These are phyloP conservation scores for Dipodascopsis uninucleata DNA, from an alignment of 805 yeast species.

Conservation along the genomic window DNA sequence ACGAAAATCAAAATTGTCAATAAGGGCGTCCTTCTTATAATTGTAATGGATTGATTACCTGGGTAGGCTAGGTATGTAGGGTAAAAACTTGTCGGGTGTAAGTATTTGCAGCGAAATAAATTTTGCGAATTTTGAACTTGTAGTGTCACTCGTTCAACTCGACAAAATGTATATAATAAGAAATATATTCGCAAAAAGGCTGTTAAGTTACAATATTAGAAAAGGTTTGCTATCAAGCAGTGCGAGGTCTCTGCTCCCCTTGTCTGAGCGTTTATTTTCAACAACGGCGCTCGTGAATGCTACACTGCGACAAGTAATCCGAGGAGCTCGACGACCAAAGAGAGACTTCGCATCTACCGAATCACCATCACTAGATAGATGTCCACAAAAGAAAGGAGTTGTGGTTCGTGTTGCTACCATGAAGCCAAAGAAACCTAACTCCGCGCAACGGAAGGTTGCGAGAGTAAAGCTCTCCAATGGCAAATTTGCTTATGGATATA, in stretches of 20 bases:
- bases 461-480: constrained; percentile 93
- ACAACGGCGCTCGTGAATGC: constrained; percentile 39
- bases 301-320: constrained; percentile 71
- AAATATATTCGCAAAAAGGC: no score
- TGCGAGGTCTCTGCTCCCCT: not conserved
- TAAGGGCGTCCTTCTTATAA: no score
- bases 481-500: constrained; percentile 81
- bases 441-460: constrained; percentile 95
- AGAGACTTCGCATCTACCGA: constrained; percentile 45
- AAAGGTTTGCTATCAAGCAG: no score
- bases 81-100: no score
- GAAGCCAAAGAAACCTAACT: constrained; percentile 97
- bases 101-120: no score
- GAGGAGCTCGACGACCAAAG: constrained; percentile 58
- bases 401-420: constrained; percentile 89
- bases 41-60: no score
- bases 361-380: constrained; percentile 77
- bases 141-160: no score
- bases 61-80: no score
- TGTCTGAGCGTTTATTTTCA: constrained; percentile 7
- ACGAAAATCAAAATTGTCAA: no score
- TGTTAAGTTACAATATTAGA: no score
- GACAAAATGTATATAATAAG: no score
- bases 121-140: no score
- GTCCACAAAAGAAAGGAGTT: constrained; percentile 90